phyloP scores from a whole-genome alignment of 2,329 filamentous ascomycete genomes.

The Rhytidhysteron rufulum region DNA sequence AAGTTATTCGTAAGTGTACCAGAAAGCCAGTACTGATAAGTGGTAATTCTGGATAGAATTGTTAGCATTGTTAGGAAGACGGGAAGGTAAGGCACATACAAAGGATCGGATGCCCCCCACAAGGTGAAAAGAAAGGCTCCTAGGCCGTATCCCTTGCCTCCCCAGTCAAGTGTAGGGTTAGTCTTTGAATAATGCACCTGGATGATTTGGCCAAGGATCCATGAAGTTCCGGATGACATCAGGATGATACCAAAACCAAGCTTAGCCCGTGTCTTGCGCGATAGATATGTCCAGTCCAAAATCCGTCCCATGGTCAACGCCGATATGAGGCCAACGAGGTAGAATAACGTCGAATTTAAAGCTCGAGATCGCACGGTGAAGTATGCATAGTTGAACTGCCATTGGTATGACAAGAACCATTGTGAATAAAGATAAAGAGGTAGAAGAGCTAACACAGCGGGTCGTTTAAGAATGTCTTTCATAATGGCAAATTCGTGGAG shows the following conservation, averaged over 20 bases:
- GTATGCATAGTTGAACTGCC: neutral
- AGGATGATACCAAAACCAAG: neutral
- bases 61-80: neutral
- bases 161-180: neutral
- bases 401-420: neutral
- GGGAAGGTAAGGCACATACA: neutral
- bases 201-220: neutral
- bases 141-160: neutral
- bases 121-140: conserved; percentile 1
- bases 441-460: neutral
- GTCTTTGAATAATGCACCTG: neutral
- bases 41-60: neutral
- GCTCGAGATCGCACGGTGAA: neutral
- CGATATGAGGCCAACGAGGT: neutral
- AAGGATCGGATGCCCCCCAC: conserved; percentile 2
- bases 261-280: neutral
- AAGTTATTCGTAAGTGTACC: conserved; percentile 1
- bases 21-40: neutral
- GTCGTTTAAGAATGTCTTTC: neutral
- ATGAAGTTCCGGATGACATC: neutral
- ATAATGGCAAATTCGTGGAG: neutral
- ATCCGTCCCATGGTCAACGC: neutral
- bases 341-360: neutral
- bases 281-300: neutral
- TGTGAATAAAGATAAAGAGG: neutral